Conservation (phyloP, 176 grass and related monocot genomes). For the Zoysia japonica region DNA sequence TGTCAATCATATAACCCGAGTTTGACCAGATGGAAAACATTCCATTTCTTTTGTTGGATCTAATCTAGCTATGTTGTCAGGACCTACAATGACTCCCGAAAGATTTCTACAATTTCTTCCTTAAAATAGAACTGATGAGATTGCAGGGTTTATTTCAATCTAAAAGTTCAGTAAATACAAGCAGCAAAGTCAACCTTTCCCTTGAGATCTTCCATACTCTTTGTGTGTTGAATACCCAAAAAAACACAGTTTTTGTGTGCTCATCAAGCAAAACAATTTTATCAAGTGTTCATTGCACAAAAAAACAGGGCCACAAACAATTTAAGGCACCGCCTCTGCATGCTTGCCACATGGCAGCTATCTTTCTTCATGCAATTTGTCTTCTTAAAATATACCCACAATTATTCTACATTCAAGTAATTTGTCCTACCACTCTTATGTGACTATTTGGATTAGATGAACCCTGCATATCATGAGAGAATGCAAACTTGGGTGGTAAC, state of each 20-base stretch:
- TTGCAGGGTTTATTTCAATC: slow-evolving; percentile 6
- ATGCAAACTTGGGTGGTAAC: slow-evolving; percentile 68
- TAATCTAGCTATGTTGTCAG: slow-evolving; percentile 76
- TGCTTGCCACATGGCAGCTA: too few species aligned
- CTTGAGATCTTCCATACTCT: slow-evolving; percentile 83
- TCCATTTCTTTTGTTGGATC: slow-evolving; percentile 75
- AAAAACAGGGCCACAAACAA: too few species aligned
- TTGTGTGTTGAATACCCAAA: neutral
- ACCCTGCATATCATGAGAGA: slow-evolving; percentile 47
- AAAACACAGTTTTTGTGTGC: too few species aligned
- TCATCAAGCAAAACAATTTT: too few species aligned
- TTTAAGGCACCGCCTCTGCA: too few species aligned
- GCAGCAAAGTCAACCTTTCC: slow-evolving; percentile 66
- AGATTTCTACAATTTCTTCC: slow-evolving; percentile 99
- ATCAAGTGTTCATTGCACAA: too few species aligned
- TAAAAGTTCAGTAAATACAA: slow-evolving; percentile 22
- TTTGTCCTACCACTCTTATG: too few species aligned
- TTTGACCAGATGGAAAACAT: slow-evolving; percentile 78
- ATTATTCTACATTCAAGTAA: too few species aligned
- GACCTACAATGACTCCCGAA: slow-evolving; percentile 68
- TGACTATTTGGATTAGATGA: neutral
- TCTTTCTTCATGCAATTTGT: too few species aligned
- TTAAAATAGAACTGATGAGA: slow-evolving; percentile 51
- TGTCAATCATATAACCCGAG: slow-evolving; percentile 51
- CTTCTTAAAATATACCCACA: too few species aligned